phyloP scores from a whole-genome alignment of 768 basidiomycete genomes.

The Suillus spraguei region DNA sequence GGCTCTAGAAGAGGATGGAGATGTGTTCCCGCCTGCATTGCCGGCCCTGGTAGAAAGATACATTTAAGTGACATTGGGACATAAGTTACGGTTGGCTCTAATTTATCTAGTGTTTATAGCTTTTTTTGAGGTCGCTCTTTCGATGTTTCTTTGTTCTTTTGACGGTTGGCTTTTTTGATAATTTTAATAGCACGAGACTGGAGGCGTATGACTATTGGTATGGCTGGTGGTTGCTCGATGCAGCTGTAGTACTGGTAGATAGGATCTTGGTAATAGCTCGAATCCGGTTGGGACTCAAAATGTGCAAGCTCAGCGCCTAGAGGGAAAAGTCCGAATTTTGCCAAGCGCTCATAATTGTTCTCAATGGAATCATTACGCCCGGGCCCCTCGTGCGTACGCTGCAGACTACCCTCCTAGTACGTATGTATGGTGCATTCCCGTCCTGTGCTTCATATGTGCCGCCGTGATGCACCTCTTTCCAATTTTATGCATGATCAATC shows the following conservation, averaged over 20 bases:
- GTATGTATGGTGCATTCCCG: too few species aligned
- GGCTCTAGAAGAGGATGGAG: slow-evolving; percentile 20
- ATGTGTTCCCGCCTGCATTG: not conserved
- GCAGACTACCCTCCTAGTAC: too few species aligned
- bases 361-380: too few species aligned
- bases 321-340: too few species aligned
- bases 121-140: slow-evolving; percentile 15
- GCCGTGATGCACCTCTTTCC: too few species aligned
- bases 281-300: too few species aligned
- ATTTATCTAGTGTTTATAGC: slow-evolving; percentile 34
- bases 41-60: not conserved
- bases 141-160: slow-evolving; percentile 12
- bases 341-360: too few species aligned
- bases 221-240: not conserved
- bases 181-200: not conserved
- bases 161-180: not conserved
- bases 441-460: too few species aligned
- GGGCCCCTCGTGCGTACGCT: too few species aligned
- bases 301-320: too few species aligned
- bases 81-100: slow-evolving; percentile 17
- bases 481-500: too few species aligned
- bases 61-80: slow-evolving; percentile 6
- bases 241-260: not conserved
- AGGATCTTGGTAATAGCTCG: slow-evolving; percentile 1
- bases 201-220: not conserved